Evolutionary conservation across 2,329 filamentous ascomycete genomes (phyloP), one percentile per base, ranked within the genome.

Genomic region (Neofusicoccum umdonicola): DNA sequence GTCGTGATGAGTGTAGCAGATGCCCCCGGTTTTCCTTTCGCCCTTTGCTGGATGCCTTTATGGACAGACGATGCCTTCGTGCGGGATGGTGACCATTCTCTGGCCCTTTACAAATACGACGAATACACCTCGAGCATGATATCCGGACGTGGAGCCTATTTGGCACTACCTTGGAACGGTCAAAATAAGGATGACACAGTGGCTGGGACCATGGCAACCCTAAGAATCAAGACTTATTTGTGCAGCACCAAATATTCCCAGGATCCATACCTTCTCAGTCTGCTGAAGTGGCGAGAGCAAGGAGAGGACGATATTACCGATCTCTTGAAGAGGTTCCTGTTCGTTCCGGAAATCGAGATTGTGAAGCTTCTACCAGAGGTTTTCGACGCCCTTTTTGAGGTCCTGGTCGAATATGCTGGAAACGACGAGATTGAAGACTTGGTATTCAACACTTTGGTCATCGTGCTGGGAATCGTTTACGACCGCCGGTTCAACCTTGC

Each of bases 231-330:
- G 66, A 96, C 93, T 0, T 96, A 92, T 71, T 86, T 99, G 6
- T 97, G 93, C 83, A 98, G 95, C 78, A 99, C 95, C 0, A 87
- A 89, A 66, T 96, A 96, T 73, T 97, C 94, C 0, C 95, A 99
- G 74, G 93, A 99, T 74, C 90, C 93, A 64, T 87, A 90, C 15
- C 85, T 99, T 11, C 81, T 97, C 17, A 90, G 92, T 15, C 82
- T 99, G 31, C 79, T 98, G 39, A 91, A 89, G 70, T 98, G 95
- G 95, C 92, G 88, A 72, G 90, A 94, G 12, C 84, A 89, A 45
- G 83, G 88, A 0, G 85, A 88, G 51, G 87, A 88, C 34, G 88
- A 93, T 41, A 83, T 98, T 1, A 83, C 91, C 0, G 84, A 87
- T 27, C 81, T 96, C 0, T 80, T 99, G 47, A 90, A 90, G 73